A percentile compares a stretch with the other conserved stretches of the same genome.
Evolutionary conservation across 345 rosid species (phyloP).

Genomic region (Streptanthus diversifolius): DNA sequence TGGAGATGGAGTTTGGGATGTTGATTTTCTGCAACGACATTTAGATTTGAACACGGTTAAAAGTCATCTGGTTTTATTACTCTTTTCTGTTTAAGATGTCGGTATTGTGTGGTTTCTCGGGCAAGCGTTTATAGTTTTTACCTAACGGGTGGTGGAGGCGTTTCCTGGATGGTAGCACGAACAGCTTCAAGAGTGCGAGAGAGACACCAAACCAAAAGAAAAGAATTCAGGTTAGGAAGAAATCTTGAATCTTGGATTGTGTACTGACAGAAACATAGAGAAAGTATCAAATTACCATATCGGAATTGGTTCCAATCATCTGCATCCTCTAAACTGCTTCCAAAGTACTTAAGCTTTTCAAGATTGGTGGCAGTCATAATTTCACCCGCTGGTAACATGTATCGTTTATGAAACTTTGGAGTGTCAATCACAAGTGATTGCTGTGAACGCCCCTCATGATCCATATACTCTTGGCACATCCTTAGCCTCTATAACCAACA

Average conservation of each 20-base stretch:
- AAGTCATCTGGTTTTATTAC: background rate
- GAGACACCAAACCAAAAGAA: conserved; percentile 15
- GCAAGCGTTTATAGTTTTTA: conserved; percentile 19
- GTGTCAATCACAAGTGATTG: conserved; percentile 73
- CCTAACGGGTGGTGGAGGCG: conserved; percentile 54
- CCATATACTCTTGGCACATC: conserved; percentile 81
- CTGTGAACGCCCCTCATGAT: conserved; percentile 78
- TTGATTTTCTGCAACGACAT: conserved; percentile 53
- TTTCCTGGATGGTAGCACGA: conserved; percentile 68
- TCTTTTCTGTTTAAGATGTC: background rate
- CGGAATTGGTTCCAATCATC: conserved; percentile 80
- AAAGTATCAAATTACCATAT: conserved; percentile 46
- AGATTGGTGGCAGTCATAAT: conserved; percentile 51
- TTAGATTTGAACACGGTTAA: background rate
- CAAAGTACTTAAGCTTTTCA: conserved; percentile 55
- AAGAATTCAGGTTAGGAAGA: conserved; percentile 12
- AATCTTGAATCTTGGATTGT: background rate
- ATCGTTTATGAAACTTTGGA: conserved; percentile 83
- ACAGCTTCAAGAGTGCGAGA: conserved; percentile 45
- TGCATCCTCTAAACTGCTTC: conserved; percentile 74
- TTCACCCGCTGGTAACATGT: conserved; percentile 94
- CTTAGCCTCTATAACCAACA: conserved; percentile 70
- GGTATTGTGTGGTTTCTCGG: background rate
- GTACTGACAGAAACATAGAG: background rate
- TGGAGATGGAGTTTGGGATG: conserved; percentile 63